Conservation (phyloP, 1,139 yeast species). For the Debaryomyces fabryi region DNA sequence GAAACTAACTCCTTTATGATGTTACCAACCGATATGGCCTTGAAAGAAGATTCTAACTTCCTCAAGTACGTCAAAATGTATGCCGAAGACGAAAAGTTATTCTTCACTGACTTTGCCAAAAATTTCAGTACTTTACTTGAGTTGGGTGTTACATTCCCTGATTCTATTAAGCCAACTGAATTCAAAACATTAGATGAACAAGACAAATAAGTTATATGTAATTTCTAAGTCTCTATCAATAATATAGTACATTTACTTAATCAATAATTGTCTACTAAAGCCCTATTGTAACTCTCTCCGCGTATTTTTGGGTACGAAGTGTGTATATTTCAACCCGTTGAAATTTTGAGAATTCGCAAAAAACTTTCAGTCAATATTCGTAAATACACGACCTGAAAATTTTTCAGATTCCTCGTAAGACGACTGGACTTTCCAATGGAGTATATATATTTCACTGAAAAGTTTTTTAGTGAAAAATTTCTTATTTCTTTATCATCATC, state of each 20-base stretch:
- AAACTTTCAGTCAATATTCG: neutral
- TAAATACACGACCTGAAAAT: constrained; percentile 13
- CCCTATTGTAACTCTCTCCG: neutral
- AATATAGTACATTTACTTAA: neutral
- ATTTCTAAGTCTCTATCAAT: neutral
- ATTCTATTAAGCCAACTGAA: constrained; percentile 43
- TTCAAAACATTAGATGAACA: constrained; percentile 79
- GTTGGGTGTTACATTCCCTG: constrained; percentile 68
- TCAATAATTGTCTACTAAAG: neutral
- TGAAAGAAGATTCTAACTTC: constrained; percentile 68
- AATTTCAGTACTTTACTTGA: constrained; percentile 75
- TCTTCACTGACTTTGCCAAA: constrained; percentile 70
- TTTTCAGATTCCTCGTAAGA: constrained; percentile 7
- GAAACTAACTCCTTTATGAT: constrained; percentile 81
- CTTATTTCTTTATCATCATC: constrained; percentile 17
- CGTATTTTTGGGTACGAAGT: constrained; percentile 3
- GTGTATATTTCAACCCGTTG: constrained; percentile 3
- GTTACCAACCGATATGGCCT: constrained; percentile 83
- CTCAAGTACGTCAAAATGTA: constrained; percentile 67
- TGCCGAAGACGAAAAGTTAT: constrained; percentile 69
- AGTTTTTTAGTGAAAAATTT: constrained; percentile 4
- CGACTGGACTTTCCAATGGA: neutral
- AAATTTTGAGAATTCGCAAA: neutral
- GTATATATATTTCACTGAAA: constrained; percentile 6
- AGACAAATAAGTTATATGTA: constrained; percentile 14